Conservation (phyloP, 257 asterid genomes). For the Nicotiana knightiana region DNA sequence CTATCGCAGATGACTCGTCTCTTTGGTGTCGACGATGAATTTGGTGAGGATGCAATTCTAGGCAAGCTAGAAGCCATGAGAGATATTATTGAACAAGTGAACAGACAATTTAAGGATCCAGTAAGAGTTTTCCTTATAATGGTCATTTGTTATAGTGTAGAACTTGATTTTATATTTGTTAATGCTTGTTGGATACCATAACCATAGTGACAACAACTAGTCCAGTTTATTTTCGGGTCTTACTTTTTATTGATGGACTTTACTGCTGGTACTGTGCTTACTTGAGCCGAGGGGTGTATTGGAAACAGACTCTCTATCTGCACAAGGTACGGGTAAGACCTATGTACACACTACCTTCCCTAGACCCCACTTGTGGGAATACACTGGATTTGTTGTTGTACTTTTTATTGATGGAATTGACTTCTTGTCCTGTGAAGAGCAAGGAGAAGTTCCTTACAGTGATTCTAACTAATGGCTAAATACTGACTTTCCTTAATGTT, state of each 20-base stretch:
- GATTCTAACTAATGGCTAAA: not conserved
- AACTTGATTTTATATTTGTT: not conserved
- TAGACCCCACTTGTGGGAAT: too few species aligned
- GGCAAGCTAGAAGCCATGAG: conserved; percentile 95
- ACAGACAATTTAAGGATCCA: conserved; percentile 92
- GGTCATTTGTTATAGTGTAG: not conserved
- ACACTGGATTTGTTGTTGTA: not conserved
- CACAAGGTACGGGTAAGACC: too few species aligned
- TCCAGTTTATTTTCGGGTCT: too few species aligned
- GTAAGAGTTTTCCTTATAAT: conserved; percentile 36
- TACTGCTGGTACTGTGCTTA: too few species aligned
- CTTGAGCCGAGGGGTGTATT: too few species aligned
- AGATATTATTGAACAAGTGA: conserved; percentile 88
- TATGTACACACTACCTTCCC: too few species aligned
- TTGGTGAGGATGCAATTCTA: conserved; percentile 77
- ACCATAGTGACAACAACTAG: too few species aligned
- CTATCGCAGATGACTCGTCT: conserved; percentile 72
- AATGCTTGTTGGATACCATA: too few species aligned
- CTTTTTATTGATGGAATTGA: not conserved
- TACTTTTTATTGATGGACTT: too few species aligned
- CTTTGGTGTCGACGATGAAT: conserved; percentile 72
- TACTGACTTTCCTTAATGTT: not conserved
- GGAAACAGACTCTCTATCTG: too few species aligned
- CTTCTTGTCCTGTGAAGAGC: not conserved
- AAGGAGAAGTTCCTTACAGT: too few species aligned